Evolutionary conservation across 352 stramenopile genomes (phyloP).

Genomic region (Pythium coloratum): DNA sequence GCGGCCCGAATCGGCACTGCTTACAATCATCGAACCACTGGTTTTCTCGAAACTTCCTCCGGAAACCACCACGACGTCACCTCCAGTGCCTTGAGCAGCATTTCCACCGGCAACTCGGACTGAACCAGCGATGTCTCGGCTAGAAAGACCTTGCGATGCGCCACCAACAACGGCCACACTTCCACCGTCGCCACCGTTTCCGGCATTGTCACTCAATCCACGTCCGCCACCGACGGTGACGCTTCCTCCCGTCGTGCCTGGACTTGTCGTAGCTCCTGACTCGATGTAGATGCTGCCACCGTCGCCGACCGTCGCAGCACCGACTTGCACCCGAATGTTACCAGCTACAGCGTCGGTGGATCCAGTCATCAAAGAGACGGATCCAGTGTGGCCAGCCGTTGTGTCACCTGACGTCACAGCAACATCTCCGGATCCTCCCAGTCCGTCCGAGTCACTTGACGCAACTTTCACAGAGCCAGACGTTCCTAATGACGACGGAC

Average conservation of each 20-base stretch:
- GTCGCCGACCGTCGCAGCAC: constrained; percentile 43
- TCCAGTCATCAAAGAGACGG: constrained; percentile 49
- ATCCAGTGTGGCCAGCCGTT: constrained; percentile 37
- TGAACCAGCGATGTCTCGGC: constrained; percentile 53
- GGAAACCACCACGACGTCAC: constrained; percentile 45
- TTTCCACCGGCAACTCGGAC: constrained; percentile 50
- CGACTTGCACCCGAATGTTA: constrained; percentile 39
- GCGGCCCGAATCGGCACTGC: not conserved
- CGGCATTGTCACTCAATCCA: constrained; percentile 66
- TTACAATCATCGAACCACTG: constrained; percentile 45
- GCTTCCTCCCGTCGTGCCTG: constrained; percentile 50
- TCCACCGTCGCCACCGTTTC: constrained; percentile 70
- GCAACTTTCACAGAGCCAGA: constrained; percentile 45
- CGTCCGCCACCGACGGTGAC: constrained; percentile 47
- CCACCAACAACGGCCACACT: constrained; percentile 49
- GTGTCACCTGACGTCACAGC: constrained; percentile 39
- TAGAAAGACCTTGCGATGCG: constrained; percentile 49
- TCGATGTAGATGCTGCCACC: constrained; percentile 52
- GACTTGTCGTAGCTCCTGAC: constrained; percentile 47
- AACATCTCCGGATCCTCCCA: constrained; percentile 47
- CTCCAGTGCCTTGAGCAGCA: constrained; percentile 52
- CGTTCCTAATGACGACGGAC: constrained; percentile 41
- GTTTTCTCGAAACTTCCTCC: constrained; percentile 50
- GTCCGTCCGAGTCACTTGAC: constrained; percentile 35
- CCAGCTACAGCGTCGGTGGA: constrained; percentile 40